These are phyloP conservation scores for Cladosporium sphaerospermum DNA, from an alignment of 2,329 filamentous ascomycete genomes.

Conservation along the genomic window DNA sequence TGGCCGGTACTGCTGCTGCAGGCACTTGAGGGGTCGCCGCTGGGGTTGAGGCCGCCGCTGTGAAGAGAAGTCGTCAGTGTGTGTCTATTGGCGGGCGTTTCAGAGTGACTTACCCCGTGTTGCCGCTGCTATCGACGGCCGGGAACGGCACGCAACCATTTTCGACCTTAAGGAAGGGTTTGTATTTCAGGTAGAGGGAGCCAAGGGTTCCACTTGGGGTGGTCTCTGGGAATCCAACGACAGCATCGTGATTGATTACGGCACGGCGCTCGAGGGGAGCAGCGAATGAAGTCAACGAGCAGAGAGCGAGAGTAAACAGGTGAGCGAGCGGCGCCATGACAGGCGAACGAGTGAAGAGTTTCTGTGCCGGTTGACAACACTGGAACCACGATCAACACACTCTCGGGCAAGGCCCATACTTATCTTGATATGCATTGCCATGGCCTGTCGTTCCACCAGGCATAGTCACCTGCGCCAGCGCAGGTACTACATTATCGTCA, in stretches of 20 bases:
- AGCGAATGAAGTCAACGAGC: constrained; percentile 5
- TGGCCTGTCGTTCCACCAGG: too few relatives aligned
- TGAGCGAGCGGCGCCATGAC: constrained; percentile 11
- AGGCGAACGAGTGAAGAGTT: neutral
- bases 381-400: too few relatives aligned
- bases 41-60: constrained; percentile 40
- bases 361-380: too few relatives aligned
- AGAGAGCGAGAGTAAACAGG: constrained; percentile 11
- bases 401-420: too few relatives aligned
- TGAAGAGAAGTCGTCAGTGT: neutral
- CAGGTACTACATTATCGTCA: too few relatives aligned
- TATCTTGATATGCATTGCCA: too few relatives aligned
- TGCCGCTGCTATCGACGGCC: constrained; percentile 51
- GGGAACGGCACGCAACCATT: constrained; percentile 60
- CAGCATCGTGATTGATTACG: constrained; percentile 39
- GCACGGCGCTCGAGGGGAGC: constrained; percentile 32
- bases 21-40: constrained; percentile 33
- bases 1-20: constrained; percentile 45
- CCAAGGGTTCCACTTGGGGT: constrained; percentile 46
- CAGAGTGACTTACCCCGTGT: constrained; percentile 45
- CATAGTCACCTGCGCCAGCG: too few relatives aligned
- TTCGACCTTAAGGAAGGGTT: constrained; percentile 50
- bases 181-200: constrained; percentile 48
- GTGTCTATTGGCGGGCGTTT: neutral
- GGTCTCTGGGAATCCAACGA: constrained; percentile 50